A percentile compares a stretch with the other conserved stretches of the same genome.
Evolutionary conservation across 1,139 yeast genomes (phyloP).

Genomic region (Protomyces lactucae-debilis): DNA sequence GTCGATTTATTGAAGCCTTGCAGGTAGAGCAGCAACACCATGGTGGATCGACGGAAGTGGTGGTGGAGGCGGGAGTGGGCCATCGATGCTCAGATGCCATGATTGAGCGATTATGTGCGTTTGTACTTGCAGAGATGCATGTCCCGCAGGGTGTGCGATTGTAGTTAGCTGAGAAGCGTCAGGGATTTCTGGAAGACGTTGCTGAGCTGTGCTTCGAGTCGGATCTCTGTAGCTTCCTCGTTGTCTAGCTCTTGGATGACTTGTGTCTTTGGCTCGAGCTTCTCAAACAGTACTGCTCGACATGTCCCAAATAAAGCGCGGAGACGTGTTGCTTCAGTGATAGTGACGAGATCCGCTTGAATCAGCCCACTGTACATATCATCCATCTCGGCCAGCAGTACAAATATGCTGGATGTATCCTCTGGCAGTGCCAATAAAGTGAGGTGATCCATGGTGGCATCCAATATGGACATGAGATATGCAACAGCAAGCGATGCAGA

Average conservation of each 20-base stretch:
- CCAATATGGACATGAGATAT: slow-evolving; percentile 32
- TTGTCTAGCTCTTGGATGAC: too few species aligned
- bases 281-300: background rate
- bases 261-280: background rate
- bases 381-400: slow-evolving; percentile 28
- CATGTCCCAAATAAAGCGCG: background rate
- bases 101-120: slow-evolving; percentile 8
- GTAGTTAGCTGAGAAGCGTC: background rate
- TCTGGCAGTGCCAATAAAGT: background rate
- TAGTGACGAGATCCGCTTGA: slow-evolving; percentile 10
- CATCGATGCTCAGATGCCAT: slow-evolving; percentile 15
- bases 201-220: background rate
- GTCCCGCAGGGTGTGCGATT: background rate
- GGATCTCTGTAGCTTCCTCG: too few species aligned
- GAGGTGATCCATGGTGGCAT: slow-evolving; percentile 30
- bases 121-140: slow-evolving; percentile 7
- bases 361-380: slow-evolving; percentile 27
- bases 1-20: slow-evolving; percentile 1
- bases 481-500: slow-evolving; percentile 30
- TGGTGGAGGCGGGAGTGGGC: slow-evolving; percentile 15
- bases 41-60: slow-evolving; percentile 2
- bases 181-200: background rate
- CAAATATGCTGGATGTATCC: slow-evolving; percentile 11
- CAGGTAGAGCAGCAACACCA: background rate
- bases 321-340: slow-evolving; percentile 12